Evolutionary conservation across 2,329 filamentous ascomycete species (phyloP), one percentile per base, ranked within the genome.

Genomic region (Xylariaceae sp.): DNA sequence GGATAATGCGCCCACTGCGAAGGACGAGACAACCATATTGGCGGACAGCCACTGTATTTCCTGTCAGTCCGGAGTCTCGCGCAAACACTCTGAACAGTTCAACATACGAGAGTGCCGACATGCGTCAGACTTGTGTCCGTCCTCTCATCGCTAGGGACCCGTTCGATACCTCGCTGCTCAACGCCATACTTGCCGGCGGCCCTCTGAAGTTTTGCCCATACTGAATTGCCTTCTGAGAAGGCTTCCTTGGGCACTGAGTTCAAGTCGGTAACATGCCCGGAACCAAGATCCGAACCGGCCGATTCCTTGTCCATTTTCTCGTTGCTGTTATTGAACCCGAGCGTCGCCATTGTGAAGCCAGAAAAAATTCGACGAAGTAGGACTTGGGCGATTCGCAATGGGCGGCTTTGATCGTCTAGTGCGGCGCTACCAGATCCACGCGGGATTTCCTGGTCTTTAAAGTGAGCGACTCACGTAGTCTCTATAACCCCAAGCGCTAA

Each of bases 1-100:
- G 1, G 80, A 84, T 6, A 87, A 77, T 15, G 87, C 80, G 41
- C 87, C 89, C 48, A 90, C 85, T 43, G 88, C 86, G 61, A 90
- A 89, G 12, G 85, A 84, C 19, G 82, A 85, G 42, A 89, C 83
- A 46, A 87, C 85, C 83, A 90, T 83, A 69, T 90, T 90, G 61
- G 86, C 85, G 1, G 86, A 85, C 40, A 89, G 73, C 87, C 87
- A 90, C 83, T 87, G 40, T 35, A 36, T 38, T 12, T 22, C 12
- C 27, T 17, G 33, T 35, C 31, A 48, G 14, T 27, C 22, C 22
- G 22, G 22, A 27, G 22, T 27, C 22, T 27, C 22, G 22, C 22
- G 22, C 22, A 27, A 36, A 6, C 31, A 39, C 11, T 30, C 11
- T 30, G 14, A 41, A 32, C 45, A 35, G 11, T 38, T 30, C 38